Evolutionary conservation across 78 protist species (phyloP).

Genomic region (Dictyostelium brefeldianum): DNA sequence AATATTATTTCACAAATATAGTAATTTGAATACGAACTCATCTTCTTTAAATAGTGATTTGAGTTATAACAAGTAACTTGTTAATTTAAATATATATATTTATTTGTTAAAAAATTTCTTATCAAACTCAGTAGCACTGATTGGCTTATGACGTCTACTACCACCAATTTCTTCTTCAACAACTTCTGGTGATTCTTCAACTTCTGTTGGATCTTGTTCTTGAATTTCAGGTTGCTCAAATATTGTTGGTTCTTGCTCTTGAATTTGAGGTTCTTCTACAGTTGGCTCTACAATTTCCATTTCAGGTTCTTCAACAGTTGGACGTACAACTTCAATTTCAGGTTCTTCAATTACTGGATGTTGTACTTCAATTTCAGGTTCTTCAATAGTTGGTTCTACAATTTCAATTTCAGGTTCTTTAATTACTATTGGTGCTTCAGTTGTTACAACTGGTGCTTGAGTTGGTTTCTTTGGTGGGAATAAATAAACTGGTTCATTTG

Average conservation of each 20-base stretch:
- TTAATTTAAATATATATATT: neutral
- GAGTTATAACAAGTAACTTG: no score
- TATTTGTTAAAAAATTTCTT: neutral
- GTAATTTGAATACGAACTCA: no score
- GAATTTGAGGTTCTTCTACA: neutral
- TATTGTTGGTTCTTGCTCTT: neutral
- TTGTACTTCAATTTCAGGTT: neutral
- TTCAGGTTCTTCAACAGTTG: neutral
- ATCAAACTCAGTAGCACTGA: conserved; percentile 15
- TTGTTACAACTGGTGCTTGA: neutral
- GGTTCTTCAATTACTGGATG: neutral
- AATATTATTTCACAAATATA: no score
- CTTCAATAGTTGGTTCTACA: neutral
- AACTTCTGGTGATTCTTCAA: neutral
- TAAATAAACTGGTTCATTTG: neutral
- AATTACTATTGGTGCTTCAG: neutral
- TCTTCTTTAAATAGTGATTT: no score
- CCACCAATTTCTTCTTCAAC: neutral
- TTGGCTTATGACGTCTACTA: neutral
- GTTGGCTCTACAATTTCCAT: neutral
- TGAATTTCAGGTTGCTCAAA: neutral
- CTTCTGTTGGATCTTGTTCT: neutral
- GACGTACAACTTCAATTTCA: neutral
- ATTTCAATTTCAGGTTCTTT: neutral
- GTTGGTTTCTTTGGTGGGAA: neutral